Percentiles rank a stretch among this genome's conserved stretches.
phyloP scores from a whole-genome alignment of 495 filamentous ascomycete species.

The Neurospora intermedia region DNA sequence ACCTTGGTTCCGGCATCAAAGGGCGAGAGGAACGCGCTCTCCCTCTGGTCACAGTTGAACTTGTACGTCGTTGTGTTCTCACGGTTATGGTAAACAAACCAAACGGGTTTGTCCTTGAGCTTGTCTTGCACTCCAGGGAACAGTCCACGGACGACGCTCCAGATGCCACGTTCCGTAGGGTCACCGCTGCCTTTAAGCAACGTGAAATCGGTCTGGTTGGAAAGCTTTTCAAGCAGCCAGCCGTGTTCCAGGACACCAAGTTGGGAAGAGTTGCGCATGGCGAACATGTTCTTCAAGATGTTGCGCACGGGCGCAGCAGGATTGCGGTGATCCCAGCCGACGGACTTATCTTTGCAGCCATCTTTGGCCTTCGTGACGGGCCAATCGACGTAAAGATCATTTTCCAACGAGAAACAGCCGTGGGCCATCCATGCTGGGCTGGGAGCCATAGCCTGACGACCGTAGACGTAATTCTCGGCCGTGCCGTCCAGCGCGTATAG shows the following conservation, averaged over 20 bases:
- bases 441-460: conserved; percentile 56
- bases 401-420: conserved; percentile 51
- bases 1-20: conserved; percentile 47
- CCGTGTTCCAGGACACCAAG: conserved; percentile 57
- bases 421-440: conserved; percentile 59
- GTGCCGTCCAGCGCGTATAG: conserved; percentile 59
- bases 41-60: conserved; percentile 46
- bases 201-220: conserved; percentile 45
- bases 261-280: conserved; percentile 38
- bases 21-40: conserved; percentile 45
- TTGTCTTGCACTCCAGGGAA: conserved; percentile 44
- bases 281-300: conserved; percentile 57
- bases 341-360: conserved; percentile 49
- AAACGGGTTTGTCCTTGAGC: conserved; percentile 43
- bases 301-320: conserved; percentile 57
- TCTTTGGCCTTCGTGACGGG: conserved; percentile 43
- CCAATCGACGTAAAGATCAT: conserved; percentile 48
- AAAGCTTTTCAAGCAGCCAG: conserved; percentile 47
- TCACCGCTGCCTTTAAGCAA: conserved; percentile 43
- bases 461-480: conserved; percentile 60
- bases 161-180: conserved; percentile 55
- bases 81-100: conserved; percentile 59
- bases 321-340: conserved; percentile 58
- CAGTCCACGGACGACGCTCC: conserved; percentile 48
- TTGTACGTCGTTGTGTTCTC: conserved; percentile 45